These are phyloP conservation scores for Candida anglica DNA, from an alignment of 805 yeast species.

Conservation along the genomic window DNA sequence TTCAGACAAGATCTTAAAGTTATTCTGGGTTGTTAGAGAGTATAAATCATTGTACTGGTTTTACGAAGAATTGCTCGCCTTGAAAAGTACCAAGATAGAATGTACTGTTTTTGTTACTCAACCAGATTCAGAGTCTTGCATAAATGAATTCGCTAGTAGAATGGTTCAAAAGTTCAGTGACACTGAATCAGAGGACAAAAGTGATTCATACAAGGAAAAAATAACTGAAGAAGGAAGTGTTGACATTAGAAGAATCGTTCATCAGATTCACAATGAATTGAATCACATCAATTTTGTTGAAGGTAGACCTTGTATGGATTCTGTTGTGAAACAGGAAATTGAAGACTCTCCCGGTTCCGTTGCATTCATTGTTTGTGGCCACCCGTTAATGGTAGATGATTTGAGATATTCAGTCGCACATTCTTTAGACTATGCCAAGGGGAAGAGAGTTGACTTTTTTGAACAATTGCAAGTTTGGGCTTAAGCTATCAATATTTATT, in stretches of 20 bases:
- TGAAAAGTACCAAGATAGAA: conserved; percentile 12
- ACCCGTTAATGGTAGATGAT: conserved; percentile 53
- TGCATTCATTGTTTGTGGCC: conserved; percentile 64
- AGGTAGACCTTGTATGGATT: conserved; percentile 47
- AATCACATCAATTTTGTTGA: conserved; percentile 35
- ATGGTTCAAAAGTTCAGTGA: background rate
- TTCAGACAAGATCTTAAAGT: conserved; percentile 23
- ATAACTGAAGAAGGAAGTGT: background rate
- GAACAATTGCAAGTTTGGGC: conserved; percentile 78
- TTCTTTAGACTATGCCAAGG: conserved; percentile 28
- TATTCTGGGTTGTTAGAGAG: conserved; percentile 60
- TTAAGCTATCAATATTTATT: conserved; percentile 7
- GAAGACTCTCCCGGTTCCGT: conserved; percentile 38
- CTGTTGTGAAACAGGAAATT: conserved; percentile 33
- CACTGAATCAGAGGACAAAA: background rate
- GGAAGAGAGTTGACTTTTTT: conserved; percentile 58
- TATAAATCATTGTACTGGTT: conserved; percentile 43
- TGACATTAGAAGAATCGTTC: background rate
- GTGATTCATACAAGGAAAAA: background rate
- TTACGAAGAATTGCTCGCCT: conserved; percentile 25
- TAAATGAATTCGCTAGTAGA: background rate
- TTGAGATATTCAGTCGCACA: conserved; percentile 46
- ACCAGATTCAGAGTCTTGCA: conserved; percentile 10
- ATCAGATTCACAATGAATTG: conserved; percentile 11
- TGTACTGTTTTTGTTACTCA: conserved; percentile 14